Evolutionary conservation across 208 protist genomes (phyloP).

Genomic region (Strigomonas culicis): DNA sequence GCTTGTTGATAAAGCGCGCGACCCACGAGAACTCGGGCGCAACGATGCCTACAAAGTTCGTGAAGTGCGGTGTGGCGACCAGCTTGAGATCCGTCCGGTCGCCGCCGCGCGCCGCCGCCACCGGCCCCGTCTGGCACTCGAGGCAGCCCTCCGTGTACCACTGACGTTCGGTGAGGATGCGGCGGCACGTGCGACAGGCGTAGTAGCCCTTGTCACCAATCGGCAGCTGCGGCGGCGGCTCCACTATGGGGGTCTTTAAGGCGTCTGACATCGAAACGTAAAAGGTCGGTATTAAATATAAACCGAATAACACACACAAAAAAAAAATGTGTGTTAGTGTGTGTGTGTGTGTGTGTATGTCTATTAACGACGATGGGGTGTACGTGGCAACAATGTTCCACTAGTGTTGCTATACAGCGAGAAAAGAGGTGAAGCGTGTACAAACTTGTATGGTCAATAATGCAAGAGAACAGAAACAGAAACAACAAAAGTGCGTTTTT

Average conservation of each 20-base stretch:
- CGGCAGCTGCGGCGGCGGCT: constrained; percentile 75
- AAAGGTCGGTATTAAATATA: no score
- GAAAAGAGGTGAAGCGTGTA: neutral
- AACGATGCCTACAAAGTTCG: constrained; percentile 84
- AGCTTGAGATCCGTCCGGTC: constrained; percentile 60
- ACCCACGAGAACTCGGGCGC: constrained; percentile 84
- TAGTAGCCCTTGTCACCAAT: constrained; percentile 63
- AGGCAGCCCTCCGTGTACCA: constrained; percentile 70
- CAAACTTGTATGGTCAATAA: constrained; percentile 1
- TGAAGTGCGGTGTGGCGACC: constrained; percentile 72
- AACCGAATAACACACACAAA: no score
- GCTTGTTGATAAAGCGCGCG: constrained; percentile 69
- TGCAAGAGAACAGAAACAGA: constrained; percentile 9
- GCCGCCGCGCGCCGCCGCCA: neutral
- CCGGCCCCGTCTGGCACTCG: constrained; percentile 61
- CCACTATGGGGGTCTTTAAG: constrained; percentile 17
- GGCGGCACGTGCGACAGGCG: constrained; percentile 74
- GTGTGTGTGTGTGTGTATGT: no score
- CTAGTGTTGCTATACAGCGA: no score
- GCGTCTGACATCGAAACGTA: constrained; percentile 2
- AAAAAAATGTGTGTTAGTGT: no score
- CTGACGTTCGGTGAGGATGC: constrained; percentile 69
- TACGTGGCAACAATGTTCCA: no score
- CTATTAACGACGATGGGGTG: no score
- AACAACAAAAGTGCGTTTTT: no score